A percentile compares a stretch with the other conserved stretches of the same genome.
Evolutionary conservation across 805 yeast species (phyloP).

Genomic region (Komagataella mondaviorum): DNA sequence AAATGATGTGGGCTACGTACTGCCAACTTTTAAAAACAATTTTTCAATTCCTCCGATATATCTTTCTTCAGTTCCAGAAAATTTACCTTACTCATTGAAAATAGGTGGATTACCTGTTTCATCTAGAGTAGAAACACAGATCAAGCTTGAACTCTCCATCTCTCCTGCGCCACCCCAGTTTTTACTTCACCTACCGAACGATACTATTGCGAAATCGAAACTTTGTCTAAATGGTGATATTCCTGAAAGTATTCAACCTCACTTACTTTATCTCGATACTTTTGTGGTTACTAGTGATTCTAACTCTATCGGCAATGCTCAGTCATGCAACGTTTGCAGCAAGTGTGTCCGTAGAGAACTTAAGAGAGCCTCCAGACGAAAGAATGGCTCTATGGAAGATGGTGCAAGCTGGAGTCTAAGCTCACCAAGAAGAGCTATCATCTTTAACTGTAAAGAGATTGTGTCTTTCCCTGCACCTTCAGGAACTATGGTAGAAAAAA

Average conservation of each 20-base stretch:
- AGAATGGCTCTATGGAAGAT: slow-evolving; percentile 63
- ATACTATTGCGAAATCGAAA: slow-evolving; percentile 78
- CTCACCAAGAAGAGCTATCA: slow-evolving; percentile 67
- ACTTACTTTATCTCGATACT: slow-evolving; percentile 59
- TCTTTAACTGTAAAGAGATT: slow-evolving; percentile 85
- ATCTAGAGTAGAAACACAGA: slow-evolving; percentile 93
- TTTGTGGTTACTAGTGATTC: slow-evolving; percentile 35
- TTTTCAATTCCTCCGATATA: slow-evolving; percentile 15
- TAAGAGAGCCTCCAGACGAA: slow-evolving; percentile 87
- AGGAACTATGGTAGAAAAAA: slow-evolving; percentile 17
- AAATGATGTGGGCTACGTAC: background rate
- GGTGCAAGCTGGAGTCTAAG: slow-evolving; percentile 67
- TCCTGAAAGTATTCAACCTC: slow-evolving; percentile 33
- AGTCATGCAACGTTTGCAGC: slow-evolving; percentile 63
- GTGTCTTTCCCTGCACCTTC: slow-evolving; percentile 57
- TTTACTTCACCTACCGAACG: slow-evolving; percentile 71
- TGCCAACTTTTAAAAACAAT: slow-evolving; percentile 3
- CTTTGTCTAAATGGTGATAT: slow-evolving; percentile 41
- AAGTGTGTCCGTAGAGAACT: slow-evolving; percentile 89
- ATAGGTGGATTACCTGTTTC: slow-evolving; percentile 59
- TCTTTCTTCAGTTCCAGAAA: slow-evolving; percentile 8
- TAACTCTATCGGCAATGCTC: slow-evolving; percentile 2
- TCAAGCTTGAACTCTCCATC: slow-evolving; percentile 56
- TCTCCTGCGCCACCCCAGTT: slow-evolving; percentile 69
- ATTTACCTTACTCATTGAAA: slow-evolving; percentile 33